Conservation (phyloP, 805 yeast genomes). For the Metschnikowia proteae region DNA sequence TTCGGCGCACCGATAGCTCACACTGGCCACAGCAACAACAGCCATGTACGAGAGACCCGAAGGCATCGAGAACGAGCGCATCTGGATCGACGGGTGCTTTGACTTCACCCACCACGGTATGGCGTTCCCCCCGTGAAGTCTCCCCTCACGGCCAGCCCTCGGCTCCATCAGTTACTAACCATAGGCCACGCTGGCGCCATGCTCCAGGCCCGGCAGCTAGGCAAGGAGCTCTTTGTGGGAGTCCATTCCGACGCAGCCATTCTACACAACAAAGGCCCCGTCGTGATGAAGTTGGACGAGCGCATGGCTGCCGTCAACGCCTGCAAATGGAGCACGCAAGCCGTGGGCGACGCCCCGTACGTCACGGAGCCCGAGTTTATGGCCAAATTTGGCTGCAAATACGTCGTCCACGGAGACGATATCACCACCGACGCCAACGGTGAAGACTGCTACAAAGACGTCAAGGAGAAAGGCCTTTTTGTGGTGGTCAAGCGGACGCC, state of each 20-base stretch:
- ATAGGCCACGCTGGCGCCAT: conserved; percentile 88
- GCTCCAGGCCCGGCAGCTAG: conserved; percentile 84
- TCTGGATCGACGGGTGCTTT: conserved; percentile 98
- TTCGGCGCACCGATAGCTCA: background rate
- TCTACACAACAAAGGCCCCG: conserved; percentile 79
- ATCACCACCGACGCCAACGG: conserved; percentile 96
- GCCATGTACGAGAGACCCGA: conserved; percentile 39
- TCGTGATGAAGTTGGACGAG: conserved; percentile 83
- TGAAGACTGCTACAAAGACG: conserved; percentile 81
- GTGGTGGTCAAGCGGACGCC: conserved; percentile 91
- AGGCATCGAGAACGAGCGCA: conserved; percentile 46
- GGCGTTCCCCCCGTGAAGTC: no score
- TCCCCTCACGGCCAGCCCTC: background rate
- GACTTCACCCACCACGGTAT: conserved; percentile 94
- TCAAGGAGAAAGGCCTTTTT: conserved; percentile 82
- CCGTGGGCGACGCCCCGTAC: conserved; percentile 81
- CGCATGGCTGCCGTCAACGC: conserved; percentile 82
- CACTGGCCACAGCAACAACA: background rate
- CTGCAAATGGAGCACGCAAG: conserved; percentile 80
- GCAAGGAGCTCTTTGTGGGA: conserved; percentile 75
- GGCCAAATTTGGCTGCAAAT: conserved; percentile 71
- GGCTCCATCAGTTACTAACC: conserved; percentile 19
- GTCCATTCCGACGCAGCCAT: conserved; percentile 92
- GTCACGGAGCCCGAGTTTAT: conserved; percentile 82
- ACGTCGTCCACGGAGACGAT: conserved; percentile 98